phyloP scores from a whole-genome alignment of 2,329 filamentous ascomycete genomes.

The Talaromyces sp. region DNA sequence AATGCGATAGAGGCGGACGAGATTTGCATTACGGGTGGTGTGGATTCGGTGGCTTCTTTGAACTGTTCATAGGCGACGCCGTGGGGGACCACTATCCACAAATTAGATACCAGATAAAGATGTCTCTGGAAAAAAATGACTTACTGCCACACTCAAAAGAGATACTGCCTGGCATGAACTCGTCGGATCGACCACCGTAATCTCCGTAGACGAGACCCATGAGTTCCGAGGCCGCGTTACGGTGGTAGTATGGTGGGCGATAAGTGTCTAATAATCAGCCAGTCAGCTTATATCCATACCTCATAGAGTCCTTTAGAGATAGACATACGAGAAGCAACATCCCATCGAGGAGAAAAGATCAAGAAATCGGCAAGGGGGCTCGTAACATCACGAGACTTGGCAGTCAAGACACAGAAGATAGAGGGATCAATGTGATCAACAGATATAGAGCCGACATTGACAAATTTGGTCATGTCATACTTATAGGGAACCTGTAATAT shows the following conservation, averaged over 20 bases:
- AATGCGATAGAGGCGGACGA: constrained; percentile 33
- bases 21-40: constrained; percentile 30
- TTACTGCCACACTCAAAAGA: constrained; percentile 36
- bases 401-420: constrained; percentile 41
- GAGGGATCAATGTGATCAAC: constrained; percentile 42
- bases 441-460: constrained; percentile 39
- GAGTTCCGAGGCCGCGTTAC: constrained; percentile 39
- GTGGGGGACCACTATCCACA: constrained; percentile 31
- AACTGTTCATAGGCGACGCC: constrained; percentile 37
- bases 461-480: constrained; percentile 41
- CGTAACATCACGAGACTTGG: constrained; percentile 35
- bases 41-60: constrained; percentile 27
- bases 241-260: constrained; percentile 43
- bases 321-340: constrained; percentile 34
- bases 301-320: neutral
- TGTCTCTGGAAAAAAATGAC: constrained; percentile 3
- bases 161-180: constrained; percentile 33
- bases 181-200: constrained; percentile 34
- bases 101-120: neutral
- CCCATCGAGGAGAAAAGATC: constrained; percentile 41
- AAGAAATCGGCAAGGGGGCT: constrained; percentile 38
- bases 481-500: constrained; percentile 37
- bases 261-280: constrained; percentile 31
- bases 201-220: constrained; percentile 39
- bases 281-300: neutral